Percentiles rank a stretch among this genome's conserved stretches.
Conservation (phyloP, 2,329 filamentous ascomycete species). For the Penicillium corylophilum region DNA sequence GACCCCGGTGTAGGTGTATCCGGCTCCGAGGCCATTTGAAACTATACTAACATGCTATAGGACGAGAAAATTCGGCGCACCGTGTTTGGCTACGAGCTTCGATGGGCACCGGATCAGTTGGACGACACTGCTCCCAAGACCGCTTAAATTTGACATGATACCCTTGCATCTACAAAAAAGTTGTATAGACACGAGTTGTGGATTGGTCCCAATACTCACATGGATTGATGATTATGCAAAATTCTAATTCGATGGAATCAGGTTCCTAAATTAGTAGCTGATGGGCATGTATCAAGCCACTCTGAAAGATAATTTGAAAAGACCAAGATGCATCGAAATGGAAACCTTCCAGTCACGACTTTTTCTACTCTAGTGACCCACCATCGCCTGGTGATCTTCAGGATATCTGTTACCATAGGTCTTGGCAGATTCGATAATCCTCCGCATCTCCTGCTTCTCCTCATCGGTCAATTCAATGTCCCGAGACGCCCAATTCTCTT, state of each 20-base stretch:
- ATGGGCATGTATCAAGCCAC: neutral
- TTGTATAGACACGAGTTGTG: neutral
- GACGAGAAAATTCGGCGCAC: constrained; percentile 79
- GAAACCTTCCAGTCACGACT: neutral
- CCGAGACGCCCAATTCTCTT: constrained; percentile 43
- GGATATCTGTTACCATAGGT: constrained; percentile 39
- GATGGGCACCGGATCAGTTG: constrained; percentile 54
- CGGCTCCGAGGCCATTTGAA: neutral
- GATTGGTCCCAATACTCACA: neutral
- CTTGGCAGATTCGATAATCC: constrained; percentile 40
- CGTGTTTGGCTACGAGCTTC: constrained; percentile 74
- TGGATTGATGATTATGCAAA: neutral
- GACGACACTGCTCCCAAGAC: constrained; percentile 5
- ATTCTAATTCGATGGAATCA: neutral
- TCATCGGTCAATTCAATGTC: constrained; percentile 39
- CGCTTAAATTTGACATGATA: constrained; percentile 13
- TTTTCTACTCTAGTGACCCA: constrained; percentile 23
- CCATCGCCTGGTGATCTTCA: constrained; percentile 23
- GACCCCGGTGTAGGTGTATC: constrained; percentile 66
- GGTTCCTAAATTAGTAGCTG: too few species aligned
- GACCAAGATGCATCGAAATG: neutral
- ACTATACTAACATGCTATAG: constrained; percentile 34
- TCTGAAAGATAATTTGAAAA: neutral
- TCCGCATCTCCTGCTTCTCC: constrained; percentile 42
- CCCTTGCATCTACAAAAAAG: constrained; percentile 1